phyloP scores from a whole-genome alignment of 2,329 filamentous ascomycete genomes.

The Fusarium nodosum region DNA sequence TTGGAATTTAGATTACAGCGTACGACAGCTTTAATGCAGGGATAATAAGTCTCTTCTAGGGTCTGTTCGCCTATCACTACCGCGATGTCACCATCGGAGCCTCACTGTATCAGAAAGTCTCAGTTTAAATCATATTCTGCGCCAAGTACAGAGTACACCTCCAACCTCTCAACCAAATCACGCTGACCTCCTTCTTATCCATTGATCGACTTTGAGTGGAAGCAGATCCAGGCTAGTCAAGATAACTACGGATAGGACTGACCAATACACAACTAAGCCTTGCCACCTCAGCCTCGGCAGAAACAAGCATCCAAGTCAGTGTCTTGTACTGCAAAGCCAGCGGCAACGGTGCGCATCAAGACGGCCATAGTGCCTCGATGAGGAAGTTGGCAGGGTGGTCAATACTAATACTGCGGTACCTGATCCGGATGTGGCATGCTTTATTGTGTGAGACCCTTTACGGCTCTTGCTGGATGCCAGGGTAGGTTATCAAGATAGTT shows the following conservation, averaged over 20 bases:
- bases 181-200: constrained; percentile 18
- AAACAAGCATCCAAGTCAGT: constrained; percentile 2
- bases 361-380: constrained; percentile 40
- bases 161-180: constrained; percentile 29
- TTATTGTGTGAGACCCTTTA: constrained; percentile 16
- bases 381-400: constrained; percentile 40
- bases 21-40: neutral
- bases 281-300: constrained; percentile 3
- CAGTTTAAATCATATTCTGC: constrained; percentile 1
- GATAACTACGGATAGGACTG: constrained; percentile 2
- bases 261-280: neutral
- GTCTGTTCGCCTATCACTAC: neutral
- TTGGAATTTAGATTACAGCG: constrained; percentile 3
- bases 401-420: constrained; percentile 9
- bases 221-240: constrained; percentile 6
- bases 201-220: neutral
- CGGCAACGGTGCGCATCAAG: constrained; percentile 27
- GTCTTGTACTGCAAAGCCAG: constrained; percentile 9
- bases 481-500: constrained; percentile 25
- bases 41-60: neutral
- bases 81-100: neutral
- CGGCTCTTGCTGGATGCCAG: constrained; percentile 25
- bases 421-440: neutral
- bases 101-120: neutral
- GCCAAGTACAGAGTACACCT: constrained; percentile 9